These are phyloP conservation scores for Arctostaphylos glauca DNA, from an alignment of 148 eudicot genomes.

Conservation along the genomic window DNA sequence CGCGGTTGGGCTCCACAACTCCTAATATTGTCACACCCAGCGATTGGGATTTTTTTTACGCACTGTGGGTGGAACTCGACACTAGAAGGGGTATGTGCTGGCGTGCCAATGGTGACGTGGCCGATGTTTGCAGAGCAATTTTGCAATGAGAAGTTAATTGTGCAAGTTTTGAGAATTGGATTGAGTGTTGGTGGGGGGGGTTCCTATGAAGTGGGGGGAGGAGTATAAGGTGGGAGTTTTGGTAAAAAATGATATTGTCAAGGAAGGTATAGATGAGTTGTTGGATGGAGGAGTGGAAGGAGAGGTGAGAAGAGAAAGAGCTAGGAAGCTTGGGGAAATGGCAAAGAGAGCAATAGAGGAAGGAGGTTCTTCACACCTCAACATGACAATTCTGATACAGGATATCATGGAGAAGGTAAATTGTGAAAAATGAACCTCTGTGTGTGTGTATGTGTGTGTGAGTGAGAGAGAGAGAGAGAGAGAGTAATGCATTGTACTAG, in stretches of 20 bases:
- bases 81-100: conserved; percentile 13
- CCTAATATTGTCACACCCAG: conserved; percentile 5
- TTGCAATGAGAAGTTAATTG: conserved; percentile 10
- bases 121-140: conserved; percentile 11
- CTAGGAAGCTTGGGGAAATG: conserved; percentile 1
- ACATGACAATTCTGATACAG: conserved; percentile 2
- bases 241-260: conserved; percentile 9
- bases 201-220: not conserved
- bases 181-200: conserved; percentile 4
- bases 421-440: not conserved
- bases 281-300: conserved; percentile 15
- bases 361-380: conserved; percentile 17
- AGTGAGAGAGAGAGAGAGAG: no score
- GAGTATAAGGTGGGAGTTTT: conserved; percentile 2
- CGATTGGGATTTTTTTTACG: not conserved
- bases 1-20: conserved; percentile 18
- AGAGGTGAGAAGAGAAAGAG: conserved; percentile 12
- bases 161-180: conserved; percentile 5
- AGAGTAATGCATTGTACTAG: no score
- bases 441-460: not conserved
- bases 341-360: conserved; percentile 6
- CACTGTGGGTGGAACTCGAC: conserved; percentile 18
- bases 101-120: conserved; percentile 11
- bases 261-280: not conserved
- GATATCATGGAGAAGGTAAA: conserved; percentile 9